A percentile compares a stretch with the other conserved stretches of the same genome.
These are phyloP conservation scores for Dittrichia graveolens DNA, from an alignment of 129 eudicot genomes.

Conservation along the genomic window DNA sequence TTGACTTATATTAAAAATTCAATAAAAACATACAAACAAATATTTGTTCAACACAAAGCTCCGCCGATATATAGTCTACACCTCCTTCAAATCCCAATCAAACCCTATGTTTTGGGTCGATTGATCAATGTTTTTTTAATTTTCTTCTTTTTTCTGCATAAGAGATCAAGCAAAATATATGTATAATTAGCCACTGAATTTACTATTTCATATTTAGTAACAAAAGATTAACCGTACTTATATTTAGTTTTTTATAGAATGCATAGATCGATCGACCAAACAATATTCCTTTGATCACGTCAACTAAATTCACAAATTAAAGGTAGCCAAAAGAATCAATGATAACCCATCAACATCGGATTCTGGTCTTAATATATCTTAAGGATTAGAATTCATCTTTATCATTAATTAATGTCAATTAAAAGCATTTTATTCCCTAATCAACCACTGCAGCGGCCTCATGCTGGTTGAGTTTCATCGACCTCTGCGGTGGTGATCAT, in stretches of 20 bases:
- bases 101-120: too few species aligned
- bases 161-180: too few species aligned
- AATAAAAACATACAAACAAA: too few species aligned
- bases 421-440: constrained; percentile 25
- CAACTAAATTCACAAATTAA: constrained; percentile 26
- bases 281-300: constrained; percentile 22
- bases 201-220: constrained; percentile 12
- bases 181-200: background rate
- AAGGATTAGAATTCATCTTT: constrained; percentile 23
- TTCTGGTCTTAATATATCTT: constrained; percentile 24
- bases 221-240: background rate
- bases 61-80: too few species aligned
- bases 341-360: constrained; percentile 35
- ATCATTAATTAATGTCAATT: constrained; percentile 31
- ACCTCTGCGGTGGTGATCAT: constrained; percentile 4
- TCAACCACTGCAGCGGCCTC: constrained; percentile 6
- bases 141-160: too few species aligned
- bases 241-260: background rate
- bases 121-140: too few species aligned
- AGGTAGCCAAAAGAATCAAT: constrained; percentile 23
- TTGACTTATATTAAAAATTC: too few species aligned
- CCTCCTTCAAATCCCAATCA: too few species aligned
- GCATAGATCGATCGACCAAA: background rate
- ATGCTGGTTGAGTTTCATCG: background rate
- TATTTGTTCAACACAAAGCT: too few species aligned